Percentiles rank a stretch among this genome's conserved stretches.
Conservation (phyloP, 2,329 filamentous ascomycete species). For the Ceratocystis alfenasii region DNA sequence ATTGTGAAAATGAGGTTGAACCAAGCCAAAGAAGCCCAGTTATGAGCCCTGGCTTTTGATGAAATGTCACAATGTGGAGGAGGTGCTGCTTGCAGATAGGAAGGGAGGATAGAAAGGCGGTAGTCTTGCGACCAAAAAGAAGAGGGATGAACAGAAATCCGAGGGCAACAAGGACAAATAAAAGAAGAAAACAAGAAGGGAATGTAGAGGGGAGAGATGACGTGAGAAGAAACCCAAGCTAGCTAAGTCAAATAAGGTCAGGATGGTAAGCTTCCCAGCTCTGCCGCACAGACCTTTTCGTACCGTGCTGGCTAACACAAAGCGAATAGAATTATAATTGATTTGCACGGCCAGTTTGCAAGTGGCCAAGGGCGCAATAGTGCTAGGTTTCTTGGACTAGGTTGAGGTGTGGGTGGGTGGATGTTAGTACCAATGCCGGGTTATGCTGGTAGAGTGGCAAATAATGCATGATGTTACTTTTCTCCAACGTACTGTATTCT, state of each 20-base stretch:
- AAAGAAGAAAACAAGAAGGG: neutral
- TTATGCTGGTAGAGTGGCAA: neutral
- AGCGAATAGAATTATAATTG: neutral
- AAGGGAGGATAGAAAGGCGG: neutral
- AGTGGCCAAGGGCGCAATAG: neutral
- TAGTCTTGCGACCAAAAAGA: neutral
- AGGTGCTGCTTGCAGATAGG: neutral
- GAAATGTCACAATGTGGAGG: neutral
- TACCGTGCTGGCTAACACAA: neutral
- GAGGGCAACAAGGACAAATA: neutral
- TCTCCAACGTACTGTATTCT: neutral
- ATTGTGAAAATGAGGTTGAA: neutral
- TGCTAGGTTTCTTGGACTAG: neutral
- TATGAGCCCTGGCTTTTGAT: neutral
- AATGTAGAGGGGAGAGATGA: neutral
- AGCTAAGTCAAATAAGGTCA: neutral
- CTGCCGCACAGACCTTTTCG: conserved; percentile 1
- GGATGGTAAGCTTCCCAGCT: neutral
- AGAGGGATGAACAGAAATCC: neutral
- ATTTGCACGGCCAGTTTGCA: neutral
- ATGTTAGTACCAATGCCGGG: neutral
- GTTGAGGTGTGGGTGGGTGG: neutral
- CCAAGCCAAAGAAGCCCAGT: conserved; percentile 8
- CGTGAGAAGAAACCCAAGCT: neutral
- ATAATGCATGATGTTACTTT: neutral